phyloP scores from a whole-genome alignment of 2,329 filamentous ascomycete genomes.

The Macrophomina phaseolina region DNA sequence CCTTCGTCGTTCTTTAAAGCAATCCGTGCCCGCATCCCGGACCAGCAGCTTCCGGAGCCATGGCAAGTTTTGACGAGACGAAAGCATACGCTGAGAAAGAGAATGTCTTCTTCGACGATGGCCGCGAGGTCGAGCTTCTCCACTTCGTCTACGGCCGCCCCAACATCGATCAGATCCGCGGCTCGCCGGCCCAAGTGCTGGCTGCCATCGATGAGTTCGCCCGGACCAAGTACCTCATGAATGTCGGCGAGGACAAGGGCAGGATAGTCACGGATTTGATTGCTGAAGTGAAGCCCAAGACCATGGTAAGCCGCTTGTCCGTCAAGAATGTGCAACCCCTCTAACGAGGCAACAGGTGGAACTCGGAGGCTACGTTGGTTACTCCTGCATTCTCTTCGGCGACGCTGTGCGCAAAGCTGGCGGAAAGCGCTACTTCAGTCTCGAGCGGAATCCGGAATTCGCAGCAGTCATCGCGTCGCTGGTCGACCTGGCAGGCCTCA shows the following conservation, averaged over 20 bases:
- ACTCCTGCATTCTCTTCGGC: conserved; percentile 79
- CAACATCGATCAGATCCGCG: conserved; percentile 67
- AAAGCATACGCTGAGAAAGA: conserved; percentile 57
- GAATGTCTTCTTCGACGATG: conserved; percentile 65
- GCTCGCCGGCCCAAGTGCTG: conserved; percentile 68
- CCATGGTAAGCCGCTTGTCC: conserved; percentile 58
- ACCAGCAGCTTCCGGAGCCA: conserved; percentile 24
- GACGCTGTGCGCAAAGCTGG: conserved; percentile 67
- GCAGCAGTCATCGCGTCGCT: conserved; percentile 71
- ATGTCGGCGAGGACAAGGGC: conserved; percentile 77
- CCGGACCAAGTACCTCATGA: conserved; percentile 76
- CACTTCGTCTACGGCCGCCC: conserved; percentile 70
- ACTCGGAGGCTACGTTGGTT: conserved; percentile 80
- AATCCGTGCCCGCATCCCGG: background rate
- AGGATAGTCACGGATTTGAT: conserved; percentile 73
- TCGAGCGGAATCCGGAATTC: conserved; percentile 77
- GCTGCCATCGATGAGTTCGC: conserved; percentile 74
- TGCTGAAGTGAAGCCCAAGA: conserved; percentile 66
- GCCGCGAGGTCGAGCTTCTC: conserved; percentile 74
- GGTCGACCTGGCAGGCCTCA: conserved; percentile 76
- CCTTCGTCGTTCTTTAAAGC: background rate
- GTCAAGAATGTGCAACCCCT: background rate
- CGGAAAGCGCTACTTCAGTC: conserved; percentile 70
- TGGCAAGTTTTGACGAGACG: conserved; percentile 45
- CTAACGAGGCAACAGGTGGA: conserved; percentile 59